Base-by-base conservation (phyloP, 768 basidiomycete genomes). In the Filobasidium wieringae region DNA sequence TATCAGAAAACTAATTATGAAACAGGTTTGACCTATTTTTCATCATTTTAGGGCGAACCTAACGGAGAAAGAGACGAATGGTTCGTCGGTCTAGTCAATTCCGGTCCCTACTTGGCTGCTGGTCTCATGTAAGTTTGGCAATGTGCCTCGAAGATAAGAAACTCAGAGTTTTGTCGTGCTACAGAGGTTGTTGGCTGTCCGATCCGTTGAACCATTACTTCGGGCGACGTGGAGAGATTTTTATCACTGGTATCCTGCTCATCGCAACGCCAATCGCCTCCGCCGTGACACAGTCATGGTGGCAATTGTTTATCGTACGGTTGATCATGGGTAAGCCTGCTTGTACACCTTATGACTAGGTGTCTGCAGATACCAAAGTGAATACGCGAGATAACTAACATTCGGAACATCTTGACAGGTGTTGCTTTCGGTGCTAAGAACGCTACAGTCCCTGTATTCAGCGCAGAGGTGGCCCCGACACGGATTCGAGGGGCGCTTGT, bases 401-500 rank as follows among this genome's bases (percentile, higher is more conserved):
- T n/a, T n/a, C n/a, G n/a, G n/a, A n/a, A n/a, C n/a, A n/a, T n/a
- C n/a, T n/a, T n/a, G n/a, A n/a, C n/a, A n/a, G n/a, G 43, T 12
- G 43, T 47, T 12, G 43, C 43, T 14, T 47, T 47, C 43, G 43
- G 43, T 14, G 43, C 43, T 2, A 47, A 74, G 58, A 60, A 57
- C 15, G 66, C 72, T 0, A 72, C 83, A 0, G 80, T 81, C 0
- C 84, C 84, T 5, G 78, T 85, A n/a, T 84, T 82, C 43, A 17
- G 15, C 3, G 5, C 14, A 47, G 86, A 95, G 72, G 83, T 84
- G 67, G 78, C 84, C 0, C 91, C 91, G 0, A 82, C 89, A 0
- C 75, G 76, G n/a, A 87, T 95, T 56, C 83, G 91, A 66, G 91
- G 91, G 56, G 90, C 84, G 1, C 80, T 92, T 27, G 87, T 88